These are phyloP conservation scores for Gracilaria domingensis DNA, from an alignment of 23 red algal species.

Conservation along the genomic window DNA sequence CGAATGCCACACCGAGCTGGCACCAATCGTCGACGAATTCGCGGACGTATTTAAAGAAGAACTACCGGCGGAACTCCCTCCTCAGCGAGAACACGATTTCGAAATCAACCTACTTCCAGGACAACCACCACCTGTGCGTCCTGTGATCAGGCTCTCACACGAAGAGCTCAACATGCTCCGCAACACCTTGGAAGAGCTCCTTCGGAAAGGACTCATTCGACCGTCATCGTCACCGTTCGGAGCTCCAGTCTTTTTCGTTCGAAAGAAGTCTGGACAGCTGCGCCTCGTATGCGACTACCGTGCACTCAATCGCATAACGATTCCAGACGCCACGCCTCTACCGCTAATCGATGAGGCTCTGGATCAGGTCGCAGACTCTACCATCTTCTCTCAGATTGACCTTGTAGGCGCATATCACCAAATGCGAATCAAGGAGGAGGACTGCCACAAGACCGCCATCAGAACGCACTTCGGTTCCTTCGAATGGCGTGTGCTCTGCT, in stretches of 20 bases:
- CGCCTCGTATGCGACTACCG: no score
- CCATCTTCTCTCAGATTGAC: conserved; percentile 25
- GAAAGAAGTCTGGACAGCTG: no score
- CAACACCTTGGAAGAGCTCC: no score
- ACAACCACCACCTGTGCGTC: neutral
- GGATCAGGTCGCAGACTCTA: conserved; percentile 12
- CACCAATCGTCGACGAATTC: neutral
- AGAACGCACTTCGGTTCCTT: conserved; percentile 32
- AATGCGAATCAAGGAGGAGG: conserved; percentile 6
- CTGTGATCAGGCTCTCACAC: no score
- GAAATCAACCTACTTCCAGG: neutral
- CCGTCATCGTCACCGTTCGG: no score
- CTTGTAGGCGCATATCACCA: conserved; percentile 31
- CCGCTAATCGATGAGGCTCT: conserved; percentile 11
- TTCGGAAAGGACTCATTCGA: no score
- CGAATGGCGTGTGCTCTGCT: conserved; percentile 22
- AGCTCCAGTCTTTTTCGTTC: no score
- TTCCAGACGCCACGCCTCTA: no score
- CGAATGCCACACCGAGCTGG: neutral
- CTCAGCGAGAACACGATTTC: neutral
- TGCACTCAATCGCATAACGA: no score
- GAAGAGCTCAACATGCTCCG: no score
- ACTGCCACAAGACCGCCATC: conserved; percentile 19
- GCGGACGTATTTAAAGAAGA: neutral
- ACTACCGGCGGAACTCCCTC: conserved; percentile 14